A percentile compares a stretch with the other conserved stretches of the same genome.
These are phyloP conservation scores for Maudiozyma barnettii DNA, from an alignment of 805 yeast genomes.

Conservation along the genomic window DNA sequence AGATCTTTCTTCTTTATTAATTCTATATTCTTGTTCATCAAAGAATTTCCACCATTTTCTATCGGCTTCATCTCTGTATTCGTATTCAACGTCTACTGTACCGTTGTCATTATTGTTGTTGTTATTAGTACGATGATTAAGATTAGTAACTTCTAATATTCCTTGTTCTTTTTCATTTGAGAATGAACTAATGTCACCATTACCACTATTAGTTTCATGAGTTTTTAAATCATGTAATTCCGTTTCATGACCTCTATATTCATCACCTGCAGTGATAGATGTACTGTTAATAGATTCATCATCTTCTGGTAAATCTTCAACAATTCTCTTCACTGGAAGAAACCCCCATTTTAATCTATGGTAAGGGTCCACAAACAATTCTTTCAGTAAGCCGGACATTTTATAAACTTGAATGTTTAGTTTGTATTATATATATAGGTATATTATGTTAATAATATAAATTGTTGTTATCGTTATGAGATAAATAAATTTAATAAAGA, in stretches of 20 bases:
- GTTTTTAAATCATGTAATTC: background rate
- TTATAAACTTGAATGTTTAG: background rate
- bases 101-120: background rate
- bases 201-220: background rate
- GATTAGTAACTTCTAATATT: background rate
- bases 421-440: background rate
- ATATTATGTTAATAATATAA: background rate
- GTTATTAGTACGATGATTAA: background rate
- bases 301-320: conserved; percentile 16
- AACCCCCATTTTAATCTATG: conserved; percentile 29
- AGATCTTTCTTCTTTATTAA: conserved; percentile 27
- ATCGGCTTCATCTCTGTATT: conserved; percentile 45
- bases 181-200: background rate
- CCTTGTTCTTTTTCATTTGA: background rate
- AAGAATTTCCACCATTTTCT: conserved; percentile 48
- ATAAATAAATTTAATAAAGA: no score
- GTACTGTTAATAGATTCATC: background rate
- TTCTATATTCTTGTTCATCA: conserved; percentile 55
- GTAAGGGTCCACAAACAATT: conserved; percentile 22
- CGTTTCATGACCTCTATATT: background rate
- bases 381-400: conserved; percentile 3
- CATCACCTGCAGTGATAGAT: background rate
- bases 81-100: conserved; percentile 14
- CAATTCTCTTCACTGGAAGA: conserved; percentile 25
- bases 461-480: no score